These are phyloP conservation scores for Phialophora expanda DNA, from an alignment of 2,329 filamentous ascomycete genomes.

Conservation along the genomic window DNA sequence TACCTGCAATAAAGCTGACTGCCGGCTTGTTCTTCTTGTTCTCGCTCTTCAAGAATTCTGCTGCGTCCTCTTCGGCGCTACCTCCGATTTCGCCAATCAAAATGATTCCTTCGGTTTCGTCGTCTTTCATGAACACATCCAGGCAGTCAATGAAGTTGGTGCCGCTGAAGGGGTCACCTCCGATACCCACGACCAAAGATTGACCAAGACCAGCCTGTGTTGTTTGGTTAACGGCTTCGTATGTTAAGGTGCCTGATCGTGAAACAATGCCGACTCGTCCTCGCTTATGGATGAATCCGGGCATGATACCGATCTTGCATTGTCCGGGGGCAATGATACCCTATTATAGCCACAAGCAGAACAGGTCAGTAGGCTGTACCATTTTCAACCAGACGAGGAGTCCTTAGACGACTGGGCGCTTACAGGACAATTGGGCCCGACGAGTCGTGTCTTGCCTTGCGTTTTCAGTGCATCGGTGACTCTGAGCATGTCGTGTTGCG, in stretches of 20 bases:
- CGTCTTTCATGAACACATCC: slow-evolving; percentile 92
- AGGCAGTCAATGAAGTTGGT: slow-evolving; percentile 99
- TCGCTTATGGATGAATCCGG: slow-evolving; percentile 99
- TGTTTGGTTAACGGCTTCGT: slow-evolving; percentile 99
- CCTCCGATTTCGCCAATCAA: slow-evolving; percentile 99
- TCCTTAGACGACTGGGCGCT: slow-evolving; percentile 73
- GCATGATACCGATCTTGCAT: slow-evolving; percentile 99
- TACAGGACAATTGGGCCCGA: slow-evolving; percentile 97
- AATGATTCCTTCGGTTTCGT: slow-evolving; percentile 98
- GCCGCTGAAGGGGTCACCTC: slow-evolving; percentile 96
- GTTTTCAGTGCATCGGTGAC: slow-evolving; percentile 96
- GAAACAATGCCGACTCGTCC: slow-evolving; percentile 98
- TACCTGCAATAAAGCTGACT: slow-evolving; percentile 97
- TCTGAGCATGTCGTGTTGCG: slow-evolving; percentile 16
- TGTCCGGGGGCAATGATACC: slow-evolving; percentile 87
- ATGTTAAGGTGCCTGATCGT: slow-evolving; percentile 95
- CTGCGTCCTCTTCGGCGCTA: slow-evolving; percentile 95
- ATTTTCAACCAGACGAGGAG: background rate
- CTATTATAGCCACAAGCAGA: slow-evolving; percentile 58
- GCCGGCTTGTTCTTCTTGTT: slow-evolving; percentile 96
- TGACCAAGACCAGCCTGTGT: slow-evolving; percentile 95
- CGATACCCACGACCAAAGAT: slow-evolving; percentile 97
- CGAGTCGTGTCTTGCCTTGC: slow-evolving; percentile 93
- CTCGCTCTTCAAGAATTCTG: slow-evolving; percentile 90
- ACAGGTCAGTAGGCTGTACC: background rate